Evolutionary conservation across 2,329 filamentous ascomycete genomes (phyloP), one percentile per base, ranked within the genome.

Genomic region (Lachnellula cervina): DNA sequence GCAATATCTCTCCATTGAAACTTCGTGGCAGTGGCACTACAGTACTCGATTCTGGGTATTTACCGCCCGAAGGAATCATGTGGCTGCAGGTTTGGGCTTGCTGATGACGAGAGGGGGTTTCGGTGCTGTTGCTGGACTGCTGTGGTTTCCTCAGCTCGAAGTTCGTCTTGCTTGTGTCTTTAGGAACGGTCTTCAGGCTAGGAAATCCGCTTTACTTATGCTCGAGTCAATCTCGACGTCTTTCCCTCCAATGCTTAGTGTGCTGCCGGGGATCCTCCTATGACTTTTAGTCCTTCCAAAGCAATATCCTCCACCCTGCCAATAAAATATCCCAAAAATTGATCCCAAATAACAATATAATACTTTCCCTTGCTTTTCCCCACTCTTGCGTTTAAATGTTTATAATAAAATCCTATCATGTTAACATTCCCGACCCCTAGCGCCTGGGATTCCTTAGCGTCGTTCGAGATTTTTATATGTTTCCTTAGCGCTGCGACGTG

Each of bases 221-320:
- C 81, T 70, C 0, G 78, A 79, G 59, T 88, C 85, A 44, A 90
- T 73, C 64, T 89, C 85, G 17, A 89, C 72, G 55, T 89, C 86
- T 66, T 85, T 89, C 1, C 86, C 84, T 43, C 79, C 79, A 34
- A 89, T 71, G 4, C 80, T 84, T 4, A 89, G 70, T 32, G 76
- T 77, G 3, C 80, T 82, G 4, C 86, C 86, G 3, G 80, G 76
- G 19, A 83, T 11, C 11, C 28, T 2, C 9, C 28, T 11, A 11
- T 32, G 28, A 32, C 8, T 32, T 32, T 32, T 32, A 32, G 8
- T 32, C 28, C 11, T 32, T 2, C 9, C 28, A 32, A 32, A 32
- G 28, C 28, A 11, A 32, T 32, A 32, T 11, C 11, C 28, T 4
- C 3, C 9, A 32, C 9, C 28, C 28, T 9, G 9, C 28, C 9